Evolutionary conservation across 345 rosid genomes (phyloP).

Genomic region (Heritiera littoralis): DNA sequence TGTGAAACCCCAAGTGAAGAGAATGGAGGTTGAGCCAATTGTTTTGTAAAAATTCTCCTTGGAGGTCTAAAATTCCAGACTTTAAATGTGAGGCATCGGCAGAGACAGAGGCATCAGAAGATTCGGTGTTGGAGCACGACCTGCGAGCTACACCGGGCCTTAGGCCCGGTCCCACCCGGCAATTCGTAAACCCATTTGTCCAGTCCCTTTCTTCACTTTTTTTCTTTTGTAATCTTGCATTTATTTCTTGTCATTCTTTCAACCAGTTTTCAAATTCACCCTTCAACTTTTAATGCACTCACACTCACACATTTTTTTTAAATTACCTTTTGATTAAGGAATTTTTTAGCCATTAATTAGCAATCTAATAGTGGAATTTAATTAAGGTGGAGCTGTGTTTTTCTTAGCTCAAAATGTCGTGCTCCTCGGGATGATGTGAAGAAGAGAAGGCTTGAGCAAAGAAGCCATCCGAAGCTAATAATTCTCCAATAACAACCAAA

Average conservation of each 20-base stretch:
- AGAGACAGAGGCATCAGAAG: neutral
- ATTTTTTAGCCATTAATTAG: too few relatives aligned
- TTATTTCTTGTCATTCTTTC: neutral
- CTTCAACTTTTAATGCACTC: neutral
- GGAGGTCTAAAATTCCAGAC: conserved; percentile 20
- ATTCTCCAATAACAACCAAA: neutral
- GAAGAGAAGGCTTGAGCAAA: neutral
- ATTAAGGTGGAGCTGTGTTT: neutral
- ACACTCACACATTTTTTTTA: too few relatives aligned
- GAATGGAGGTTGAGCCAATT: neutral
- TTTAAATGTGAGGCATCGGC: conserved; percentile 14
- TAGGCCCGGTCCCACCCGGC: conserved; percentile 2
- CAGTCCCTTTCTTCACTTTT: neutral
- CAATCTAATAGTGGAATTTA: neutral
- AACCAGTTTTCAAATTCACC: neutral
- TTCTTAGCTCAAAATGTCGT: neutral
- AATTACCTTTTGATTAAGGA: too few relatives aligned
- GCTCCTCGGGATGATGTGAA: neutral
- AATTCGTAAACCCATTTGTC: conserved; percentile 18
- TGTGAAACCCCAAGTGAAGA: neutral
- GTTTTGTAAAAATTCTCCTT: neutral
- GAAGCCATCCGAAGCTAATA: conserved; percentile 1
- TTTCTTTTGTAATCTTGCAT: neutral
- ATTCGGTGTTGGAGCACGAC: conserved; percentile 18
- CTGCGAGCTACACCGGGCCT: conserved; percentile 14